A percentile compares a stretch with the other conserved stretches of the same genome.
Conservation (phyloP, 108 stramenopile species). For the Cyclotella atomus region DNA sequence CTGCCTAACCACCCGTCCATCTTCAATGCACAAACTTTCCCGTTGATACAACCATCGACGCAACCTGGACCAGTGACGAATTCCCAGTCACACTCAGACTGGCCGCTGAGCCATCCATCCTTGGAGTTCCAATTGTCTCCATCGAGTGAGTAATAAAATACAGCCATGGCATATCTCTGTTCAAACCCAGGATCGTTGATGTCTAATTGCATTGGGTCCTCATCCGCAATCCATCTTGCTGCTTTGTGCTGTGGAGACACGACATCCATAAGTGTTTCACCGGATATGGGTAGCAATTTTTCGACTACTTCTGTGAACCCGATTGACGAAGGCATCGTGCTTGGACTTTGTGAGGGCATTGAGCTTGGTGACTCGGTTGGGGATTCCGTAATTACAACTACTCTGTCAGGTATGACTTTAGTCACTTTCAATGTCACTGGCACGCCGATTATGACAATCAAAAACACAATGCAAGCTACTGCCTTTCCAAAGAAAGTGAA, state of each 20-base stretch:
- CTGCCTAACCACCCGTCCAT: neutral
- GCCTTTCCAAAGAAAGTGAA: neutral
- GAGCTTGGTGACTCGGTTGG: neutral
- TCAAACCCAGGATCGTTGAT: conserved; percentile 17
- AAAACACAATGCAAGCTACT: conserved; percentile 10
- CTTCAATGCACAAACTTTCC: conserved; percentile 5
- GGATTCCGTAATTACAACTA: no score
- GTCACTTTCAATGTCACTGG: conserved; percentile 7
- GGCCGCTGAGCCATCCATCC: conserved; percentile 4
- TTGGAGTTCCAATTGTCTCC: conserved; percentile 14
- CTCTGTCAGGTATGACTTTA: neutral
- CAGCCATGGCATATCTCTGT: conserved; percentile 22
- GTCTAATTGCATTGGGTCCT: conserved; percentile 8
- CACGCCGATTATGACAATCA: conserved; percentile 15
- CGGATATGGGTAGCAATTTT: conserved; percentile 7
- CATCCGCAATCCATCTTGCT: conserved; percentile 23
- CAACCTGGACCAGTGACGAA: conserved; percentile 3
- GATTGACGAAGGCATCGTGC: conserved; percentile 6
- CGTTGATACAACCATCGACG: conserved; percentile 8
- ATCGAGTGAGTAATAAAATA: conserved; percentile 15
- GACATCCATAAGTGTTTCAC: conserved; percentile 9
- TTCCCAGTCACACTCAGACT: conserved; percentile 16
- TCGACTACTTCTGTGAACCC: conserved; percentile 10
- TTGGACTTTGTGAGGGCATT: conserved; percentile 8
- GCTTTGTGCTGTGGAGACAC: conserved; percentile 18